Evolutionary conservation across 805 yeast genomes (phyloP).

Genomic region (Suhomyces sp.): DNA sequence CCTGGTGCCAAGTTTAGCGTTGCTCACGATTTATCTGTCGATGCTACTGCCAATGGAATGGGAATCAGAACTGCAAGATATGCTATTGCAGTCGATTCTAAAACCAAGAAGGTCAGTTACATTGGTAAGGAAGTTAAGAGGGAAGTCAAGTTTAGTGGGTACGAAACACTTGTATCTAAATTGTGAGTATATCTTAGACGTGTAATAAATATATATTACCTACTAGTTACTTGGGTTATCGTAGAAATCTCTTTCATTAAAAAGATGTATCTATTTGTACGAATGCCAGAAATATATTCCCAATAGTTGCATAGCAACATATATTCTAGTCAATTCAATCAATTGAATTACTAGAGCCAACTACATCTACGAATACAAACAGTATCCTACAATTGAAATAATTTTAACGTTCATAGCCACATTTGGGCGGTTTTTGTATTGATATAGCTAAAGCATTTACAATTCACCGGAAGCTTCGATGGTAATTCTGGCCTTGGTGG

Average conservation of each 20-base stretch:
- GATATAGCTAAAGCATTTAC: conserved; percentile 22
- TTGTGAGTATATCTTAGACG: conserved; percentile 18
- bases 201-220: no score
- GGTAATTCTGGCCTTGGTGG: conserved; percentile 61
- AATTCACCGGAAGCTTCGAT: conserved; percentile 65
- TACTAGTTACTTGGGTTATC: no score
- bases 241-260: no score
- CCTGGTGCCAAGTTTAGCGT: conserved; percentile 35
- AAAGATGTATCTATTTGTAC: no score
- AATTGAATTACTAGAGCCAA: no score
- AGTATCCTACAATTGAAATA: no score
- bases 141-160: conserved; percentile 36
- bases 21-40: conserved; percentile 30
- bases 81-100: conserved; percentile 34
- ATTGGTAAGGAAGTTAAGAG: conserved; percentile 33
- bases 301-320: no score
- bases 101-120: conserved; percentile 29
- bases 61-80: conserved; percentile 42
- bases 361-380: no score
- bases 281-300: no score
- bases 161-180: conserved; percentile 39
- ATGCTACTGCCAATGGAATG: conserved; percentile 35
- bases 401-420: conserved; percentile 1
- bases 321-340: no score
- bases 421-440: conserved; percentile 1